These are phyloP conservation scores for Arachis stenosperma DNA, from an alignment of 306 rosid species.

Conservation along the genomic window DNA sequence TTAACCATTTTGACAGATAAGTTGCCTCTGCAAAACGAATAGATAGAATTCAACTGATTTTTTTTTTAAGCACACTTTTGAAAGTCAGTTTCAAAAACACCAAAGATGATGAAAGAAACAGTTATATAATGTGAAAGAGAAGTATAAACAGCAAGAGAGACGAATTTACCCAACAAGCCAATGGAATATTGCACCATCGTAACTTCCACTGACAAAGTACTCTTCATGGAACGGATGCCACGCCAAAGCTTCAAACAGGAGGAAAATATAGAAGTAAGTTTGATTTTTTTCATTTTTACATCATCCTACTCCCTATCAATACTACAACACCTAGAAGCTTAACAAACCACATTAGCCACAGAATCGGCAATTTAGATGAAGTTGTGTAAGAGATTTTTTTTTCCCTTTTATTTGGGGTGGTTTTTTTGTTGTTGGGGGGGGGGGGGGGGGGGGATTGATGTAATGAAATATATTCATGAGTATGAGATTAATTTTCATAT, in stretches of 20 bases:
- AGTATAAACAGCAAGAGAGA: constrained; percentile 23
- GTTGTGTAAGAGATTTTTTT: not conserved
- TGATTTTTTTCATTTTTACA: constrained; percentile 31
- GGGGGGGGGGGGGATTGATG: not conserved
- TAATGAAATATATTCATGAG: not conserved
- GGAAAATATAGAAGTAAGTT: constrained; percentile 37
- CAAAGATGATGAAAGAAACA: constrained; percentile 13
- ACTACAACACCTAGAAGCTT: constrained; percentile 19
- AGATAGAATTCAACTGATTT: constrained; percentile 6
- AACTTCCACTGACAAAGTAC: constrained; percentile 98
- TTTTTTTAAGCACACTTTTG: not conserved
- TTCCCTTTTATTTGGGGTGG: too few relatives aligned
- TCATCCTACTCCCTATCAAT: constrained; percentile 3
- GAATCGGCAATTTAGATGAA: constrained; percentile 6
- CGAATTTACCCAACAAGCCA: constrained; percentile 93
- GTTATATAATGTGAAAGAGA: constrained; percentile 26
- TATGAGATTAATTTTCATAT: not conserved
- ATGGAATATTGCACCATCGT: constrained; percentile 93
- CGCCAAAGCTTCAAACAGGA: constrained; percentile 67
- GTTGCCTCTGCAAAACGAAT: not conserved
- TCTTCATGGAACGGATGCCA: constrained; percentile 99
- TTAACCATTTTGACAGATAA: not conserved
- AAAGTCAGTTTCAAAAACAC: constrained; percentile 25
- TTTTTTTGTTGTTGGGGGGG: too few relatives aligned
- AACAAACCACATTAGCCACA: constrained; percentile 7